A percentile compares a stretch with the other conserved stretches of the same genome.
phyloP scores from a whole-genome alignment of 73 alveolate species.

The Paramecium primaurelia region DNA sequence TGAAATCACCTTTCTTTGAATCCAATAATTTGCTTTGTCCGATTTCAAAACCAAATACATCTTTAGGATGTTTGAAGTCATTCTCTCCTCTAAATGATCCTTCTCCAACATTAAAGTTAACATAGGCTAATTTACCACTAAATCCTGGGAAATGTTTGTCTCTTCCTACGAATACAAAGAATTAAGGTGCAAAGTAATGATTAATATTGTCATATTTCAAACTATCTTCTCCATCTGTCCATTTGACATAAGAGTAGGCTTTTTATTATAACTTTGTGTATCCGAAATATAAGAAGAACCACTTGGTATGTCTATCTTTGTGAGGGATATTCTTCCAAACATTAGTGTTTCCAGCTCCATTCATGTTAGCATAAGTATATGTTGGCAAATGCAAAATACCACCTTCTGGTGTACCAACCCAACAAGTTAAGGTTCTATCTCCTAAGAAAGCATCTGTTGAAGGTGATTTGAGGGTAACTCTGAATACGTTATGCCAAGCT shows the following conservation, averaged over 20 bases:
- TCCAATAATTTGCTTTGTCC: neutral
- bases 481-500: slow-evolving; percentile 49
- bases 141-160: slow-evolving; percentile 25
- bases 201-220: neutral
- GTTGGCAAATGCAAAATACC: slow-evolving; percentile 54
- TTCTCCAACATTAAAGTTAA: slow-evolving; percentile 2
- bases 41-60: neutral
- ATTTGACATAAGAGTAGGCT: neutral
- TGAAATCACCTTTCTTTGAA: neutral
- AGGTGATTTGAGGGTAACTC: slow-evolving; percentile 38
- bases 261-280: neutral
- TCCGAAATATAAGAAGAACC: slow-evolving; percentile 40
- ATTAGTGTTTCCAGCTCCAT: slow-evolving; percentile 46
- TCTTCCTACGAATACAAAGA: slow-evolving; percentile 35
- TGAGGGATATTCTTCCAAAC: slow-evolving; percentile 32
- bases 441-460: slow-evolving; percentile 42
- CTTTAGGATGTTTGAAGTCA: slow-evolving; percentile 15
- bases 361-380: slow-evolving; percentile 33
- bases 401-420: slow-evolving; percentile 37
- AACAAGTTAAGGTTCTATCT: slow-evolving; percentile 24
- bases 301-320: slow-evolving; percentile 25
- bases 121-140: slow-evolving; percentile 7
- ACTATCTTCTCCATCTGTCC: neutral
- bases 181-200: slow-evolving; percentile 26
- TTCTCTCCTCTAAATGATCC: slow-evolving; percentile 9